phyloP scores from a whole-genome alignment of 1,284 basidiomycete genomes.

The Irpex sp. region DNA sequence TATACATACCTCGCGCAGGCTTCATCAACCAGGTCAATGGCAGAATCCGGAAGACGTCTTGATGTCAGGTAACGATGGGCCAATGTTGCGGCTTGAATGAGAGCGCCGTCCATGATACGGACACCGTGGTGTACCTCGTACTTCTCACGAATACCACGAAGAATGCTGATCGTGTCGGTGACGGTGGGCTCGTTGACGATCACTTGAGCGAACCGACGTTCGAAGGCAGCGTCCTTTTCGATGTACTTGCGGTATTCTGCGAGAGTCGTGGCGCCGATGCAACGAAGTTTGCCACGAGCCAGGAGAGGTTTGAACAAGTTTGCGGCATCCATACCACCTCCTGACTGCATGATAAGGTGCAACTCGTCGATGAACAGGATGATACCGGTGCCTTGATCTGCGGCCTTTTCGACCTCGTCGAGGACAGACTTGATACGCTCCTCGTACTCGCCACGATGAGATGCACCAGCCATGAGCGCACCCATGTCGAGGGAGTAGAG shows the following conservation, averaged over 20 bases:
- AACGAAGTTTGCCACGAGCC: conserved; percentile 86
- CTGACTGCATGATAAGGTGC: conserved; percentile 84
- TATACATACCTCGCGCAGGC: conserved; percentile 75
- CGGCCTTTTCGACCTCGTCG: conserved; percentile 90
- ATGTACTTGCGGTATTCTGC: conserved; percentile 95
- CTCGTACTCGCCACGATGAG: conserved; percentile 97
- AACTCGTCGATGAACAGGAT: conserved; percentile 97
- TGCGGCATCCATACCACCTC: conserved; percentile 82
- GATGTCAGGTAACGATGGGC: conserved; percentile 94
- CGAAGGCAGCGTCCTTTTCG: conserved; percentile 92
- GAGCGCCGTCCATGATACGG: conserved; percentile 84
- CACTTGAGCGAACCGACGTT: conserved; percentile 94
- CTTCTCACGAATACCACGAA: conserved; percentile 87
- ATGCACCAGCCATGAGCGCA: conserved; percentile 93
- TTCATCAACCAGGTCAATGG: conserved; percentile 93
- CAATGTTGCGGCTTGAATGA: conserved; percentile 89
- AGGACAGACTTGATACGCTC: conserved; percentile 94
- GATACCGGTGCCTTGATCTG: conserved; percentile 79
- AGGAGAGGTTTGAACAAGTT: conserved; percentile 90
- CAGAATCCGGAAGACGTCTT: conserved; percentile 83
- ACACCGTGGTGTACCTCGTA: conserved; percentile 88
- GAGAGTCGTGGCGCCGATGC: conserved; percentile 93
- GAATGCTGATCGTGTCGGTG: conserved; percentile 88
- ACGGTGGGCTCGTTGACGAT: conserved; percentile 92
- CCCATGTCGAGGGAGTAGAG: conserved; percentile 93